phyloP scores from a whole-genome alignment of 306 rosid genomes.

The Echinosophora koreensis region DNA sequence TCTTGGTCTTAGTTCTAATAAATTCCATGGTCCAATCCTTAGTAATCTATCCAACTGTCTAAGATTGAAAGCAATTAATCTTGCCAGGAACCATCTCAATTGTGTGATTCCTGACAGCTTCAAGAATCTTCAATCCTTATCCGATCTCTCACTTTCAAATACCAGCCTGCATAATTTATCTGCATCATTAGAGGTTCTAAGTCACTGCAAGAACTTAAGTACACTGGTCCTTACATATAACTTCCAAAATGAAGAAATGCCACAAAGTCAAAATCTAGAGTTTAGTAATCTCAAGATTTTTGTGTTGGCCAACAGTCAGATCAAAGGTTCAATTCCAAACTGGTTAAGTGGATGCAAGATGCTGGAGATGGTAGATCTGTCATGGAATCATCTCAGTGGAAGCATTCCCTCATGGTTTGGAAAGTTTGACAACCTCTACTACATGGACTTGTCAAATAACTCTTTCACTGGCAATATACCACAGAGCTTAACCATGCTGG shows the following conservation, averaged over 20 bases:
- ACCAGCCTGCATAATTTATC: conserved; percentile 45
- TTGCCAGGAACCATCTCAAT: conserved; percentile 42
- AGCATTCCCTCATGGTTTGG: conserved; percentile 56
- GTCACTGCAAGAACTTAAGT: conserved; percentile 52
- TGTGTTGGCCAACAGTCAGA: conserved; percentile 43
- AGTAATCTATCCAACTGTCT: conserved; percentile 47
- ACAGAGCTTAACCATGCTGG: conserved; percentile 40
- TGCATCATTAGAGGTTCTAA: conserved; percentile 46
- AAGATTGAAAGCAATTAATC: conserved; percentile 40
- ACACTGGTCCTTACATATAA: conserved; percentile 38
- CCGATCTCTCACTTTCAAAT: conserved; percentile 44
- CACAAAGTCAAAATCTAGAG: conserved; percentile 17
- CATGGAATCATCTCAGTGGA: conserved; percentile 56
- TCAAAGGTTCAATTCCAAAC: conserved; percentile 59
- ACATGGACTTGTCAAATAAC: conserved; percentile 57
- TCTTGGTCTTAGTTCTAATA: conserved; percentile 48
- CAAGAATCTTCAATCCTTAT: conserved; percentile 42
- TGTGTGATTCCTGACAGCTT: conserved; percentile 44
- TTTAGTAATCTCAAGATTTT: conserved; percentile 51
- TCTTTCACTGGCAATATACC: conserved; percentile 52
- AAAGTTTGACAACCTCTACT: conserved; percentile 34
- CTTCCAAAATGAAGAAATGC: conserved; percentile 54
- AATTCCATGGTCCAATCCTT: conserved; percentile 52
- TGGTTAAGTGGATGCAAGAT: conserved; percentile 55
- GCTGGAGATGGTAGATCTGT: conserved; percentile 58